Evolutionary conservation across 352 stramenopile genomes (phyloP), one percentile per base, ranked within the genome.

Genomic region (Globisporangium splendens): DNA sequence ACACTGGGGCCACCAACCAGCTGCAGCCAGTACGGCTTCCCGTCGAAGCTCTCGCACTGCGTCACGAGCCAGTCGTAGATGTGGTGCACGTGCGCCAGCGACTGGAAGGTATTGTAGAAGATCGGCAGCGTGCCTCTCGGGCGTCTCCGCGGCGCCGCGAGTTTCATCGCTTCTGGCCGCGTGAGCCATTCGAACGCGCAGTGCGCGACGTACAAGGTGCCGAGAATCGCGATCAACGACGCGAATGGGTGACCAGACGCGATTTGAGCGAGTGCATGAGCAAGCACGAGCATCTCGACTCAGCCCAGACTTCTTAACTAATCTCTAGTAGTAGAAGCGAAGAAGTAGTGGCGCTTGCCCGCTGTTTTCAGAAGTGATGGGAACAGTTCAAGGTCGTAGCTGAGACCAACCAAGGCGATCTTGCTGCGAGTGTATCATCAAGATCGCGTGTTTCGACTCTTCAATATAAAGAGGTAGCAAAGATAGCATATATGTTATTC

Each of bases 31-130:
- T 46, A 69, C 17, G 63, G 18, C 33, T 57, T 18, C 1, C 60
- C 46, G 1, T 44, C 1, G 17, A 66, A 51, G 13, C 14, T 21
- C 54, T 66, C 54, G 8, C 31, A n/a, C 14, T 55, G 46, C 5
- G 14, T 15, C 35, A 46, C 35, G 33, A 59, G 21, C 38, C 46
- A 61, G 28, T 66, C 60, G 44, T 62, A 53, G 53, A 62, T 50
- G 28, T 50, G 46, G 13, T 38, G 38, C 12, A 31, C 52, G 22
- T 69, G 15, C 15, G 39, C 22, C 28, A 47, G 21, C n/a, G 46
- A 39, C 33, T 68, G 51, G 22, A 69, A 59, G 8, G 63, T 69
- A 22, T 62, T 61, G 35, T 12, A 10, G n/a, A 66, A 18, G 53
- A 66, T 10, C 20, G 59, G 59, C 3, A 66, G 59, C 38, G 52